Base-by-base conservation (phyloP, 352 stramenopile species). In the Blastocystis hominis region DNA sequence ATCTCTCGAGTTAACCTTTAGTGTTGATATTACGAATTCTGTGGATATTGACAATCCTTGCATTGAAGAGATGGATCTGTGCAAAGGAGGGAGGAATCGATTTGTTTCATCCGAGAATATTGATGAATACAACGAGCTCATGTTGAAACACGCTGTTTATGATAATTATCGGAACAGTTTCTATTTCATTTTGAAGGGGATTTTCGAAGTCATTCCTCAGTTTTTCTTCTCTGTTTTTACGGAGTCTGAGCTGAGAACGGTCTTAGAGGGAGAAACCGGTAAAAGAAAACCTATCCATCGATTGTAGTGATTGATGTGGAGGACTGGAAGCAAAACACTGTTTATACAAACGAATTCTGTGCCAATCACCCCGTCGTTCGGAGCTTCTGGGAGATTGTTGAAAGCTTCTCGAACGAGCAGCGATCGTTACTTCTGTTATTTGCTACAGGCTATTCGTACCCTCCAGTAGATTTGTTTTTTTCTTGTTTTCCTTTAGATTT, bases 141-240 rank as follows among this genome's bases (percentile, higher is more conserved):
- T 84, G 72, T 42, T 68, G 38, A 66, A 68, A 50, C 72, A 84
- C 50, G 53, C 53, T 24, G 9, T 84, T 17, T 84, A 40, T 64
- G 72, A 84, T 24, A 68, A 84, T 30, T 84, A 84, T 30, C 7
- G 36, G 5, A 84, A 84, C 56, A 68, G 30, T 36, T 53, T 84
- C 1, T 84, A 53, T 0, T 84, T 66, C 3, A n/a, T 84, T 4
- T 34, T 84, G 10, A 64, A 84, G 15, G 72, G 72, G 1, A 66
- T 84, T 0, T 84, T 84, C 46, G 72, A 84, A 64, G 72, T 84
- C n/a, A 84, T 84, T 69, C 72, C 72, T 50, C 72, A 84, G 50
- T 38, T 64, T 15, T 68, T 54, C 34, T 84, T 84, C n/a, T 46
- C 47, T 38, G 68, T 84, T n/a, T 84, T 84, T 53, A 84, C 50